phyloP scores from a whole-genome alignment of 257 asterid species.

The Penstemon eatonii region DNA sequence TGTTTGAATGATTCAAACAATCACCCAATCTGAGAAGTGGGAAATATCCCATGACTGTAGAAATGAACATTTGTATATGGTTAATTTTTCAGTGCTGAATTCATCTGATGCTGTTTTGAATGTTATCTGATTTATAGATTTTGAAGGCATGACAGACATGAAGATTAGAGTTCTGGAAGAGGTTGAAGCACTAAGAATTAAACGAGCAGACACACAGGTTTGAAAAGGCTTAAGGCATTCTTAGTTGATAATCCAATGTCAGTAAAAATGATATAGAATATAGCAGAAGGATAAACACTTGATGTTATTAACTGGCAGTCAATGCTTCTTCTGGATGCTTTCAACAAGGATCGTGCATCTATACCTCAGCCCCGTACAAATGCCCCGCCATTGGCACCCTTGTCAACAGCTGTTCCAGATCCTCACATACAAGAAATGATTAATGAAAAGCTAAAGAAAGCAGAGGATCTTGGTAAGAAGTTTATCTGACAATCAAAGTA shows the following conservation, averaged over 20 bases:
- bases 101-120: conserved; percentile 20
- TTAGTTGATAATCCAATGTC: conserved; percentile 4
- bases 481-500: conserved; percentile 12
- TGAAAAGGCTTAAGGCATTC: conserved; percentile 17
- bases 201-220: conserved; percentile 98
- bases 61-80: neutral
- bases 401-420: conserved; percentile 78
- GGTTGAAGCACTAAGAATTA: conserved; percentile 79
- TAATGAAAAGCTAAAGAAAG: conserved; percentile 91
- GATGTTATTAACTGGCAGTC: conserved; percentile 55
- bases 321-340: conserved; percentile 94
- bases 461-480: conserved; percentile 89
- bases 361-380: conserved; percentile 85
- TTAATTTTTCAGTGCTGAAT: conserved; percentile 23
- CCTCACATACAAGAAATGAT: conserved; percentile 92
- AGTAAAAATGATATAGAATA: neutral
- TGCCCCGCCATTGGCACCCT: conserved; percentile 54
- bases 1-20: neutral
- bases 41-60: neutral
- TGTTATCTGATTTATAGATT: conserved; percentile 50
- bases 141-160: conserved; percentile 92
- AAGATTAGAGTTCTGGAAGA: conserved; percentile 90
- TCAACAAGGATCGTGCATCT: conserved; percentile 94
- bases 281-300: conserved; percentile 18
- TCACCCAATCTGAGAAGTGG: neutral